These are phyloP conservation scores for Extremus antarcticus DNA, from an alignment of 495 filamentous ascomycete species.

Conservation along the genomic window DNA sequence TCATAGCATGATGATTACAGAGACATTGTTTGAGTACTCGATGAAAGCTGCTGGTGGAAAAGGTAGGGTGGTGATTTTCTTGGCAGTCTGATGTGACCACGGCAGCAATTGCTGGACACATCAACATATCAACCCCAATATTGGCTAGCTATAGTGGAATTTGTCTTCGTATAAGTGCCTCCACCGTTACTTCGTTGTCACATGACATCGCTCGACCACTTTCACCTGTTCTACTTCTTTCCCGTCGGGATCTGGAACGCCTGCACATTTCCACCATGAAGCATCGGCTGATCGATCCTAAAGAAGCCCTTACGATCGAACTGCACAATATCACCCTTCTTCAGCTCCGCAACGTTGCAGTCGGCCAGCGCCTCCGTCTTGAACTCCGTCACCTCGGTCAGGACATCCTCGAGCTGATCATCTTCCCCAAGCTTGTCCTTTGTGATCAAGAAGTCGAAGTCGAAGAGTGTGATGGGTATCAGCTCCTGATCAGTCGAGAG, in stretches of 20 bases:
- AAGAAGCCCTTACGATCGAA: conserved; percentile 91
- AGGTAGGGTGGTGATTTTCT: no score
- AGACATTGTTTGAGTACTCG: no score
- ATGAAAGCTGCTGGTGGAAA: no score
- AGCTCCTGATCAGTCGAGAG: conserved; percentile 65
- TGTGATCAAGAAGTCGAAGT: conserved; percentile 85
- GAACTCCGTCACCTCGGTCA: conserved; percentile 66
- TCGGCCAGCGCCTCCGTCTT: conserved; percentile 68
- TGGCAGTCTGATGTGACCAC: no score
- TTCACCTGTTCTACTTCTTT: conserved; percentile 19
- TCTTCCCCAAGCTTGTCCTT: conserved; percentile 82
- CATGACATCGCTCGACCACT: no score
- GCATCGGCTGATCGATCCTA: conserved; percentile 54
- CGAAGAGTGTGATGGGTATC: conserved; percentile 71
- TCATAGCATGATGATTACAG: neutral
- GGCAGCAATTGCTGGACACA: no score
- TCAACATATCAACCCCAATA: no score
- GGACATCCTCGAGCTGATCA: conserved; percentile 67
- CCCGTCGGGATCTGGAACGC: conserved; percentile 34
- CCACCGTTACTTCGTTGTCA: no score
- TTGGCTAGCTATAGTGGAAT: no score
- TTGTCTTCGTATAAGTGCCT: no score
- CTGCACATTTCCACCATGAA: conserved; percentile 33
- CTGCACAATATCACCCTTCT: conserved; percentile 80
- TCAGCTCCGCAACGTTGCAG: conserved; percentile 62